Evolutionary conservation across 2,329 filamentous ascomycete species (phyloP).

Genomic region (Chrysoporthe deuterocubensis): DNA sequence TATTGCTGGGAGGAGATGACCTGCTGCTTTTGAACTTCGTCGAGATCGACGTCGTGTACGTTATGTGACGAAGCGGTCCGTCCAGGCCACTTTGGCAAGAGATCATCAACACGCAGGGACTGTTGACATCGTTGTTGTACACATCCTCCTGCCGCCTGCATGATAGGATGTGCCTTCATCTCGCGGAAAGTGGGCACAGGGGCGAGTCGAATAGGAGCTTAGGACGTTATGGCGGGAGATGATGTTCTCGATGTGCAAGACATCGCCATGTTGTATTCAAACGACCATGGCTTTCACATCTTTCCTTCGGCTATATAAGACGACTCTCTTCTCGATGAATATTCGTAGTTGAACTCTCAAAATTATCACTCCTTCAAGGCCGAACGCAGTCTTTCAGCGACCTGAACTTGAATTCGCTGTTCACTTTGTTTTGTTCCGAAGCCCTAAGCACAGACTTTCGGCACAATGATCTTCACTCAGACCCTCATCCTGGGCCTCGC

Average conservation of each 20-base stretch:
- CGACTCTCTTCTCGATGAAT: background rate
- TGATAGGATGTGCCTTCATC: constrained; percentile 1
- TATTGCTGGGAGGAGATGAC: background rate
- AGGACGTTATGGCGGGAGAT: background rate
- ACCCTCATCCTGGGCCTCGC: constrained; percentile 16
- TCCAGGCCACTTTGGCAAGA: background rate
- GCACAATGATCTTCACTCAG: constrained; percentile 21
- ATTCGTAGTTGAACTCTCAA: background rate
- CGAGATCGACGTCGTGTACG: background rate
- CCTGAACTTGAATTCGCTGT: background rate
- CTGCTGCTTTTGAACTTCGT: constrained; percentile 10
- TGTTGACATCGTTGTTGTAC: background rate
- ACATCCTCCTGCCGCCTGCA: background rate
- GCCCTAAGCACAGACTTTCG: background rate
- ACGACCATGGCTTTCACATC: background rate
- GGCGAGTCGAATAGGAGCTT: background rate
- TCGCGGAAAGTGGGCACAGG: background rate
- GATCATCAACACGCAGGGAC: background rate
- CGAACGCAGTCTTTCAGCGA: background rate
- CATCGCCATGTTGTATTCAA: background rate
- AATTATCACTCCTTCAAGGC: background rate
- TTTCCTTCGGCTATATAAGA: constrained; percentile 6
- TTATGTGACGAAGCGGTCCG: background rate
- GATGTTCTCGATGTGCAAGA: background rate
- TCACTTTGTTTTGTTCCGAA: background rate